Base-by-base conservation (phyloP, 345 rosid species). In the Euclidium syriacum region DNA sequence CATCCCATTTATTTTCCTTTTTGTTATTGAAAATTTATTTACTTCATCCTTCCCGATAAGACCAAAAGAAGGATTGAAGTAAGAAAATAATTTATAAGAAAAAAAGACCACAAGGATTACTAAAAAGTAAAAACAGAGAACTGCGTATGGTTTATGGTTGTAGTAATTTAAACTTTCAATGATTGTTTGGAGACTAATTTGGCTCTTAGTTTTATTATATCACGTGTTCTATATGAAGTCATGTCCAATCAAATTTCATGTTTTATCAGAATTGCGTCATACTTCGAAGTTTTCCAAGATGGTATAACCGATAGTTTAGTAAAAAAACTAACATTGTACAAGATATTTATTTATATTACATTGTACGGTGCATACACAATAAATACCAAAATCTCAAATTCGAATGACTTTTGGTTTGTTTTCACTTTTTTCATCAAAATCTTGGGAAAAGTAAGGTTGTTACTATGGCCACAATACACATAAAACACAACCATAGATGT, bases 1-100 rank as follows among this genome's bases (percentile, higher is more conserved):
- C 68, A 46, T 51, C 40, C 48, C 40, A 60, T 52, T 52, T 33
- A 22, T 51, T 68, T 58, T 4, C 10, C 22, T 23, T 25, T 16
- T 38, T 16, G 4, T 33, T 23, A 34, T 48, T 48, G 3, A 25
- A 47, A 32, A 11, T 14, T 22, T 20, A 30, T 14, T 16, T 29
- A 40, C 20, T 27, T 3, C 7, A 3, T 27, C 12, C 22, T 8
- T 52, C 10, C 14, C 15, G 23, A 64, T 40, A 33, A 19, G 40
- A 40, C 42, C 51, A 30, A 17, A 64, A 39, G 41, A 27, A 41
- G n/a, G 10, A 18, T 18, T 25, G 11, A 49, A 36, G 49, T 38
- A 26, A n/a, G n/a, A n/a, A n/a, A n/a, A n/a, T n/a, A n/a, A n/a
- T n/a, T n/a, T n/a, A n/a, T n/a, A n/a, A n/a, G n/a, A n/a, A 24